Conservation (phyloP, 2,329 filamentous ascomycete species). For the Sphaceloma murrayae region DNA sequence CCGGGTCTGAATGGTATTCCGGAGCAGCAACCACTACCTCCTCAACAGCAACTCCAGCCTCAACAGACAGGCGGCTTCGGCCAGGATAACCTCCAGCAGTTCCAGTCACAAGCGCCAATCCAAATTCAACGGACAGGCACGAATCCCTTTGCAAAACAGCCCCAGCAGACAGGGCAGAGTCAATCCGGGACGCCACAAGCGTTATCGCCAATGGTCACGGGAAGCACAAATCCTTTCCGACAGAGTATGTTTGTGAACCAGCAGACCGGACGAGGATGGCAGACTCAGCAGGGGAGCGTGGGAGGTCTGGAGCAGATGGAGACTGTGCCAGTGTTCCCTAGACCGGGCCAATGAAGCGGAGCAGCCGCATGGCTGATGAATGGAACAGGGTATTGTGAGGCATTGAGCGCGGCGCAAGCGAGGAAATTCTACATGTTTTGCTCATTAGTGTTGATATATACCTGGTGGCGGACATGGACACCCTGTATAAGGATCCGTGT, state of each 20-base stretch:
- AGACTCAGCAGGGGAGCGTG: conserved; percentile 69
- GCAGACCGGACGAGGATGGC: conserved; percentile 79
- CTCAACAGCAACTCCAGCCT: conserved; percentile 15
- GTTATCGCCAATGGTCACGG: conserved; percentile 67
- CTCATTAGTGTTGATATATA: too few relatives aligned
- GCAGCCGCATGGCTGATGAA: conserved; percentile 7
- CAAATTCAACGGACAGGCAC: conserved; percentile 57
- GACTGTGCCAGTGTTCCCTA: conserved; percentile 76
- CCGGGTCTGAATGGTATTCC: conserved; percentile 26
- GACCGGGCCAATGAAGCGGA: conserved; percentile 48
- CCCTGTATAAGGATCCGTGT: too few relatives aligned
- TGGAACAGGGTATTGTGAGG: not conserved
- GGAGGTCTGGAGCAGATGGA: conserved; percentile 67
- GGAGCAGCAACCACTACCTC: conserved; percentile 19
- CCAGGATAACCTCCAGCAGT: conserved; percentile 21
- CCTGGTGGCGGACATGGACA: too few relatives aligned
- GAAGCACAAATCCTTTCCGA: conserved; percentile 88
- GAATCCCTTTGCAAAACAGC: conserved; percentile 53
- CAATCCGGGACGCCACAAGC: conserved; percentile 31
- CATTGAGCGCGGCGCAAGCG: not conserved
- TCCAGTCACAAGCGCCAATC: conserved; percentile 35
- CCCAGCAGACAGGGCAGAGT: conserved; percentile 30
- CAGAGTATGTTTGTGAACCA: conserved; percentile 87
- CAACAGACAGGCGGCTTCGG: conserved; percentile 19
- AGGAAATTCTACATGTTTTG: too few relatives aligned